A percentile compares a stretch with the other conserved stretches of the same genome.
Conservation (phyloP, 148 eudicot species). For the Nepenthes mirabilis region DNA sequence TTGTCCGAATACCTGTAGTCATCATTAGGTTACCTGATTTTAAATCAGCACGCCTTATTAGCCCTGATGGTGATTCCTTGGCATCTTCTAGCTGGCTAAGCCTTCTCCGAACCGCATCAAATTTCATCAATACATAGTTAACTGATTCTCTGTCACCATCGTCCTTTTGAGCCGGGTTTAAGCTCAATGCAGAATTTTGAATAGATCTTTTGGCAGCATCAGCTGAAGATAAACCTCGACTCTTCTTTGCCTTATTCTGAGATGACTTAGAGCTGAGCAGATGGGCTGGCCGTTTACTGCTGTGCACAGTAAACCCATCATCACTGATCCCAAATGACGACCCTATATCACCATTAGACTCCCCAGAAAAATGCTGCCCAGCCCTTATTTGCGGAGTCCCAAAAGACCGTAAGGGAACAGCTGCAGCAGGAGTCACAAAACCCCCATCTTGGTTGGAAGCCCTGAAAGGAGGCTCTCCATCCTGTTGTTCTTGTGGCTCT, state of each 20-base stretch:
- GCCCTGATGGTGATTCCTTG: slow-evolving; percentile 35
- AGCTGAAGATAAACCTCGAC: slow-evolving; percentile 6
- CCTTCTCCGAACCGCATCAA: slow-evolving; percentile 55
- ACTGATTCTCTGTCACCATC: slow-evolving; percentile 50
- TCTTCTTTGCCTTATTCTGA: slow-evolving; percentile 12
- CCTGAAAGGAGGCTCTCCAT: neutral
- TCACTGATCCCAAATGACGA: slow-evolving; percentile 20
- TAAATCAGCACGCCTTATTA: slow-evolving; percentile 52
- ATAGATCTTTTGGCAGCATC: slow-evolving; percentile 19
- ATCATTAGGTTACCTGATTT: slow-evolving; percentile 39
- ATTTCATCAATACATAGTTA: slow-evolving; percentile 36
- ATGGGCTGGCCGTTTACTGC: slow-evolving; percentile 17
- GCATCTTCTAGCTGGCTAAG: slow-evolving; percentile 58
- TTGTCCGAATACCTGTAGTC: slow-evolving; percentile 65
- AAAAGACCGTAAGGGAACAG: slow-evolving; percentile 66
- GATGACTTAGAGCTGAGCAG: slow-evolving; percentile 1
- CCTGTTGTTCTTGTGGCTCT: neutral
- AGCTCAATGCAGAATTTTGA: slow-evolving; percentile 26
- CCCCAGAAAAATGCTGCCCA: slow-evolving; percentile 21
- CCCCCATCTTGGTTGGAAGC: slow-evolving; percentile 11
- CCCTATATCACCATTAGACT: slow-evolving; percentile 35
- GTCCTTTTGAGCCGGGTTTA: slow-evolving; percentile 28
- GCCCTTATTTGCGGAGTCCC: slow-evolving; percentile 45
- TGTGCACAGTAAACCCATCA: slow-evolving; percentile 25
- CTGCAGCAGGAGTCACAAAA: slow-evolving; percentile 25